Evolutionary conservation across 1,284 basidiomycete genomes (phyloP).

Genomic region (Hymenochaete sp.): DNA sequence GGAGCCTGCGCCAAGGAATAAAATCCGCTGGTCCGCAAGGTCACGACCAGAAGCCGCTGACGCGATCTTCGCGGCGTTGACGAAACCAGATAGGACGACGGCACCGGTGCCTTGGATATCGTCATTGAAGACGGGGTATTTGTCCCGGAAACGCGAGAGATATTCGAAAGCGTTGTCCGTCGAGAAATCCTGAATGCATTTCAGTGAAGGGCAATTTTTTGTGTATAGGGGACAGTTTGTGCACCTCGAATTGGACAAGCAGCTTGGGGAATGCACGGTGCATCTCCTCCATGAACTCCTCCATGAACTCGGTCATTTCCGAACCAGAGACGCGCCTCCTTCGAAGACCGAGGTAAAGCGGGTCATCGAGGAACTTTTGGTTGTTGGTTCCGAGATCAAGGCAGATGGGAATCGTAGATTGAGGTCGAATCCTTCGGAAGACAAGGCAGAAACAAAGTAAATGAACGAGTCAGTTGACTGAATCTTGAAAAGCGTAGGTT

Average conservation of each 20-base stretch:
- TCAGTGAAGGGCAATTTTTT: constrained; percentile 18
- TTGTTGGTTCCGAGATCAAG: constrained; percentile 88
- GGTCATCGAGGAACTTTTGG: constrained; percentile 74
- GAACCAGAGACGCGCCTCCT: constrained; percentile 58
- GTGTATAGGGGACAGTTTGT: constrained; percentile 13
- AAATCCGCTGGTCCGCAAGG: constrained; percentile 72
- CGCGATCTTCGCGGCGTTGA: constrained; percentile 79
- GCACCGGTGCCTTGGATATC: constrained; percentile 87
- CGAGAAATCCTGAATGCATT: constrained; percentile 58
- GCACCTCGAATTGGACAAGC: constrained; percentile 82
- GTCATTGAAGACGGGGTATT: constrained; percentile 85
- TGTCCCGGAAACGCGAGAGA: constrained; percentile 64
- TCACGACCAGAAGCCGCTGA: constrained; percentile 62
- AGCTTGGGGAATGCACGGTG: constrained; percentile 68
- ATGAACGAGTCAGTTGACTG: not conserved
- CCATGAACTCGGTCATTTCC: constrained; percentile 78
- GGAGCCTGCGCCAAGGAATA: constrained; percentile 87
- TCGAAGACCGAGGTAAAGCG: constrained; percentile 82
- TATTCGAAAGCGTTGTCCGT: constrained; percentile 83
- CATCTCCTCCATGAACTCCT: constrained; percentile 88
- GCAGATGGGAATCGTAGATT: constrained; percentile 80
- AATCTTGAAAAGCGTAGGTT: constrained; percentile 4
- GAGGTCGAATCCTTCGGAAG: constrained; percentile 63
- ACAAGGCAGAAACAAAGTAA: not conserved
- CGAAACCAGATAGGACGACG: constrained; percentile 85